Percentiles rank a stretch among this genome's conserved stretches.
These are phyloP conservation scores for Nakazawaea populi DNA, from an alignment of 805 yeast species.

Conservation along the genomic window DNA sequence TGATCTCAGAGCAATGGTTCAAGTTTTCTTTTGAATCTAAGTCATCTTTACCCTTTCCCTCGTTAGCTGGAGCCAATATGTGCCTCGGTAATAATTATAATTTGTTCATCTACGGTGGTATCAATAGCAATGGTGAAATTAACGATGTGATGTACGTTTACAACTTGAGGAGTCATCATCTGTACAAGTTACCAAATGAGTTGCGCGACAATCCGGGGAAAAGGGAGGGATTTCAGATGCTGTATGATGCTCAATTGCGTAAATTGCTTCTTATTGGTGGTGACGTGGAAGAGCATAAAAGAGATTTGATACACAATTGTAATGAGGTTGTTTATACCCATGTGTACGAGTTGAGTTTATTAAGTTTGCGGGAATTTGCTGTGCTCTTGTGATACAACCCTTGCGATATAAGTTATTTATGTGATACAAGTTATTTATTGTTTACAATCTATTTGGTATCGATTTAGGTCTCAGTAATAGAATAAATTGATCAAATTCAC, in stretches of 20 bases:
- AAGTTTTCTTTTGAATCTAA: neutral
- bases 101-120: slow-evolving; percentile 2
- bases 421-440: no score
- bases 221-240: neutral
- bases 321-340: slow-evolving; percentile 2
- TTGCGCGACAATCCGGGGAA: neutral
- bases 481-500: no score
- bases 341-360: slow-evolving; percentile 5
- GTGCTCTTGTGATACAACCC: neutral
- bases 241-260: slow-evolving; percentile 1
- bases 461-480: no score
- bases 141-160: slow-evolving; percentile 1
- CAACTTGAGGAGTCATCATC: neutral
- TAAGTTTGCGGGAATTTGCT: neutral
- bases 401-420: no score
- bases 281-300: neutral
- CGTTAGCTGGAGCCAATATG: neutral
- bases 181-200: neutral
- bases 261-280: slow-evolving; percentile 5
- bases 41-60: neutral
- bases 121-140: neutral
- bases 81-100: neutral
- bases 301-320: slow-evolving; percentile 4
- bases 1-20: slow-evolving; percentile 3
- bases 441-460: no score